phyloP scores from a whole-genome alignment of 2,329 filamentous ascomycete genomes.

The Knufia petricola region DNA sequence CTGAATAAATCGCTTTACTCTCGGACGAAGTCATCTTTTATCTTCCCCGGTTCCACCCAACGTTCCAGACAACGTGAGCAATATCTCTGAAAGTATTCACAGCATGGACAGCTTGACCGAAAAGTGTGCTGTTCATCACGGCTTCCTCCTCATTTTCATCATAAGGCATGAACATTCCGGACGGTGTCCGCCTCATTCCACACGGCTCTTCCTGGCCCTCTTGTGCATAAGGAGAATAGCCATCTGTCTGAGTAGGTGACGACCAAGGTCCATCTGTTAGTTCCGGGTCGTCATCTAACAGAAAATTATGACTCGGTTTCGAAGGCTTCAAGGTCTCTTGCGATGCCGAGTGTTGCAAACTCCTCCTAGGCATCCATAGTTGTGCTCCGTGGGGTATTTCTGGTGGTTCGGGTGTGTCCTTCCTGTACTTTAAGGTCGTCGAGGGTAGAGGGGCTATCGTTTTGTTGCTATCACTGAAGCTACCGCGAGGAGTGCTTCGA shows the following conservation, averaged over 20 bases:
- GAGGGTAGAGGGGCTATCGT: conserved; percentile 82
- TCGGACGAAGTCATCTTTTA: too few species aligned
- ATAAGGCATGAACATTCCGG: conserved; percentile 86
- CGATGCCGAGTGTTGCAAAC: conserved; percentile 63
- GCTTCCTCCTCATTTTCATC: conserved; percentile 60
- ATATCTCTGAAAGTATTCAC: conserved; percentile 57
- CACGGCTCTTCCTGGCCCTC: conserved; percentile 46
- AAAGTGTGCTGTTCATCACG: conserved; percentile 51
- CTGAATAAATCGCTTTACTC: too few species aligned
- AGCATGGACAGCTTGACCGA: conserved; percentile 73
- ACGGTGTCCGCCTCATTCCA: conserved; percentile 67
- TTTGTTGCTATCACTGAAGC: conserved; percentile 57
- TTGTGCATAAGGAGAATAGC: conserved; percentile 16
- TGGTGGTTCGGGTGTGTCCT: conserved; percentile 59
- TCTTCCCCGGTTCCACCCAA: conserved; percentile 42
- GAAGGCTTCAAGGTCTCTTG: conserved; percentile 71
- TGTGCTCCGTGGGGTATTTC: conserved; percentile 26
- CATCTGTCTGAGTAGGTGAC: conserved; percentile 24
- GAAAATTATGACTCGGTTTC: conserved; percentile 55
- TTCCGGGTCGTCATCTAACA: conserved; percentile 53
- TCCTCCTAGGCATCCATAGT: conserved; percentile 34
- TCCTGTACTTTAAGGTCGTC: conserved; percentile 75
- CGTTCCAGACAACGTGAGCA: conserved; percentile 58
- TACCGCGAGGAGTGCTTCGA: conserved; percentile 46
- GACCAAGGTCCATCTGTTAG: conserved; percentile 38